A percentile compares a stretch with the other conserved stretches of the same genome.
These are phyloP conservation scores for Hippophae gyantsensis DNA, from an alignment of 306 rosid species.

Conservation along the genomic window DNA sequence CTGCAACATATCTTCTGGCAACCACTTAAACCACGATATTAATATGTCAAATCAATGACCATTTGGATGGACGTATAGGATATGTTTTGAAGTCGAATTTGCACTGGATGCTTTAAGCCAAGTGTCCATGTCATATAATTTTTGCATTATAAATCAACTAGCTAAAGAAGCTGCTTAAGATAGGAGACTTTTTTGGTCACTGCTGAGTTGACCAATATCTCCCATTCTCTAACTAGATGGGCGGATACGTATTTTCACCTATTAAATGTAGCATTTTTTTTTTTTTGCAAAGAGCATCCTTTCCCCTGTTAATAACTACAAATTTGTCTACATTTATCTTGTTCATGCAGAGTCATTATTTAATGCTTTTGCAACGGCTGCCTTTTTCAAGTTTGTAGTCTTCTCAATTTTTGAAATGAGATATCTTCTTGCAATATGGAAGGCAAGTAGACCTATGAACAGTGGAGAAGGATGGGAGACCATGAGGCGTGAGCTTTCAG, in stretches of 20 bases:
- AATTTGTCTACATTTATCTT: conserved; percentile 22
- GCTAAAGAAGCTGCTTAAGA: too few species aligned
- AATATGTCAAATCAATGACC: too few species aligned
- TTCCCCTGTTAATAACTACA: conserved; percentile 5
- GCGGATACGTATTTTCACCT: neutral
- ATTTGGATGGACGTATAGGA: too few species aligned
- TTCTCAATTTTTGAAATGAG: conserved; percentile 99
- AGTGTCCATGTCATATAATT: too few species aligned
- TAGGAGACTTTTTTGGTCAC: too few species aligned
- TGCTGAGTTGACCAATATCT: too few species aligned
- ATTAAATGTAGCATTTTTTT: neutral
- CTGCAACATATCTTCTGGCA: too few species aligned
- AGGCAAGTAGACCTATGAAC: conserved; percentile 83
- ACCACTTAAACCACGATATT: too few species aligned
- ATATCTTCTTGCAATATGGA: conserved; percentile 99
- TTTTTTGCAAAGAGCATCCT: neutral
- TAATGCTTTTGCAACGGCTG: conserved; percentile 98
- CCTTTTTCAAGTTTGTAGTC: conserved; percentile 94
- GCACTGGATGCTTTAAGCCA: too few species aligned
- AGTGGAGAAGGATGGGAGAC: conserved; percentile 97
- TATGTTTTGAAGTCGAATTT: too few species aligned
- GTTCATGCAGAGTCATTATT: conserved; percentile 64
- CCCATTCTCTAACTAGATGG: too few species aligned
- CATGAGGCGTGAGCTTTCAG: conserved; percentile 97
- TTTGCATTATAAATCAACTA: too few species aligned